Evolutionary conservation across 495 filamentous ascomycete species (phyloP), one percentile per base, ranked within the genome.

Genomic region (Penicillium roqueforti): DNA sequence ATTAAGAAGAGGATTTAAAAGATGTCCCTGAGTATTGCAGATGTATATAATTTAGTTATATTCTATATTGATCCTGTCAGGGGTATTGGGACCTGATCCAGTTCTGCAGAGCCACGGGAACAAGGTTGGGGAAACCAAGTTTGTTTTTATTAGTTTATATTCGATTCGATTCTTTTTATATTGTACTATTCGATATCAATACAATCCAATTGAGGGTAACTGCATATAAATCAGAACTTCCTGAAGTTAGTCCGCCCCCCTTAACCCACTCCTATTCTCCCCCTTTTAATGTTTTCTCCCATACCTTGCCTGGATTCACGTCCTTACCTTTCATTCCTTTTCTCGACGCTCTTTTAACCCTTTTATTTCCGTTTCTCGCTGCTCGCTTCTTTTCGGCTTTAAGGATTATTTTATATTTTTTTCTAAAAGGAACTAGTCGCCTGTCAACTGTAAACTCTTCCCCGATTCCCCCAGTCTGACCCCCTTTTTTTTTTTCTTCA

Each of bases 401-500:
- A 16, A 36, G 14, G 23, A 48, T 47, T 47, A 39, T 55, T 51
- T 55, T 25, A 29, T 40, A 53, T 62, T 41, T 42, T 42, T 34
- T n/a, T 34, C 11, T 13, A 31, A 31, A 13, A 34, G n/a, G 8
- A 34, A 14, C 11, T 51, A 57, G 43, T 46, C 52, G 20, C 53
- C 29, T 34, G 40, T 47, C 59, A 32, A 28, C n/a, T 50, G 54
- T 54, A 54, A 56, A 61, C 60, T 62, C 43, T 57, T 61, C 59
- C 66, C 43, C 61, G 56, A 56, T 65, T 59, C 63, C 50, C 60
- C 58, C 51, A 57, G 53, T 53, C 55, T 59, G 45, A 40, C 67
- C 65, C 56, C 66, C 61, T 60, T 61, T 66, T 73, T 55, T 55
- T 65, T 68, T 65, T 68, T 70, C 57, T 67, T 68, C 41, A 52